Evolutionary conservation across 352 stramenopile species (phyloP), one percentile per base, ranked within the genome.

Genomic region (Lagenidium sp.): DNA sequence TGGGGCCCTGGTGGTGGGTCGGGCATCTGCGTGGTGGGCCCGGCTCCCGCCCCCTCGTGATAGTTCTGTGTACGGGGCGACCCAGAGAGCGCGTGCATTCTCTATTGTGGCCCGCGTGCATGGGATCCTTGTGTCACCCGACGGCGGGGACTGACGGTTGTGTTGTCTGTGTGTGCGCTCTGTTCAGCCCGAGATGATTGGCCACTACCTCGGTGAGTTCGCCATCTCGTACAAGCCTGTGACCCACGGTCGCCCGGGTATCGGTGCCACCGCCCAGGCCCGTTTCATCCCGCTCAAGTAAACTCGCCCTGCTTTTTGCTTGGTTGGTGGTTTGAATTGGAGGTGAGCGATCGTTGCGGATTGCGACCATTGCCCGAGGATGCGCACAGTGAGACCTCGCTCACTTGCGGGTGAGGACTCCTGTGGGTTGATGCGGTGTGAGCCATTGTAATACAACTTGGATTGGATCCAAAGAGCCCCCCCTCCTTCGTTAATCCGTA

Each of bases 241-340:
- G 38, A 87, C 93, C 63, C 95, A 99, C 82, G 95, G 96, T 80
- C 94, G 96, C 76, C 96, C 96, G 57, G 96, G 96, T 95, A 98
- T 99, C 57, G 97, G 94, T 48, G 95, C 95, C 40, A 98, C 95
- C 44, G 96, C 98, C 75, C 89, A 91, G 69, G 94, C 86, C 47
- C 90, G 96, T 71, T 99, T 99, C 85, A 99, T 99, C 71, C 97
- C 97, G 63, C 95, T 99, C 68, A 98, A 99, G 69, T 98, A 97
- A 88, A 56, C 43, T 41, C 42, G 16, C 26, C 25, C 44, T 24
- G 28, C 28, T 20, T 12, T n/a, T n/a, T n/a, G n/a, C n/a, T n/a
- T n/a, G n/a, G n/a, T n/a, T n/a, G n/a, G n/a, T n/a, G n/a, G n/a
- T n/a, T n/a, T n/a, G n/a, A n/a, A n/a, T n/a, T n/a, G n/a, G n/a